phyloP scores from a whole-genome alignment of 306 rosid species.

The Vigna reflexopilosa region DNA sequence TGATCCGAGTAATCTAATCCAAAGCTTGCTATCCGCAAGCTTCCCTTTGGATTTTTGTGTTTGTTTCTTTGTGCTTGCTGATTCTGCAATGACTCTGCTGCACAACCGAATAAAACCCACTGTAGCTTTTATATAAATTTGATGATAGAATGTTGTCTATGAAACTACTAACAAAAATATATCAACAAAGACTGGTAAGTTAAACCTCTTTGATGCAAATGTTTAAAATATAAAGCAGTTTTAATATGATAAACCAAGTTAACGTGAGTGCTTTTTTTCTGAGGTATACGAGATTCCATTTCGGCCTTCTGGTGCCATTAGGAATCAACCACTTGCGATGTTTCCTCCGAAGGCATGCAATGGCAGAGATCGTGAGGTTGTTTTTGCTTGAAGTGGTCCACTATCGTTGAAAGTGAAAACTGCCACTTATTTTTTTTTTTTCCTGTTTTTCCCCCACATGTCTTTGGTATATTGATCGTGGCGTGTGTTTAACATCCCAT shows the following conservation, averaged over 20 bases:
- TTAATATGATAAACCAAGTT: background rate
- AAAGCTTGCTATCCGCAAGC: background rate
- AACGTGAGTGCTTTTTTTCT: background rate
- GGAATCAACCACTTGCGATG: slow-evolving; percentile 38
- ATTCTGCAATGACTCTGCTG: background rate
- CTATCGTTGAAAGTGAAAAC: slow-evolving; percentile 22
- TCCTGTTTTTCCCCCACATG: background rate
- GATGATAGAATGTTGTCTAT: background rate
- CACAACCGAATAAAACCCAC: background rate
- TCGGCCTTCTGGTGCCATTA: slow-evolving; percentile 11
- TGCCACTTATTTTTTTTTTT: background rate
- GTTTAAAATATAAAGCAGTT: background rate
- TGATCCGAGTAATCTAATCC: background rate
- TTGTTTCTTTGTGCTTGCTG: slow-evolving; percentile 1
- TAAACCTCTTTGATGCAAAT: background rate
- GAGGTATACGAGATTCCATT: slow-evolving; percentile 12
- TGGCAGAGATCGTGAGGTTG: slow-evolving; percentile 27
- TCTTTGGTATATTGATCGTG: slow-evolving; percentile 10
- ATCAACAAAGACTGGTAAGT: background rate
- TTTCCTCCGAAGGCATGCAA: slow-evolving; percentile 24
- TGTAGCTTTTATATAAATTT: background rate
- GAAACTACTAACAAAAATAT: background rate
- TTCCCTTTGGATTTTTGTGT: background rate
- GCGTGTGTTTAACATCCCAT: slow-evolving; percentile 29
- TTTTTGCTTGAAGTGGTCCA: slow-evolving; percentile 22